Conservation (phyloP, 2,329 filamentous ascomycete species). For the Cadophora sp. region DNA sequence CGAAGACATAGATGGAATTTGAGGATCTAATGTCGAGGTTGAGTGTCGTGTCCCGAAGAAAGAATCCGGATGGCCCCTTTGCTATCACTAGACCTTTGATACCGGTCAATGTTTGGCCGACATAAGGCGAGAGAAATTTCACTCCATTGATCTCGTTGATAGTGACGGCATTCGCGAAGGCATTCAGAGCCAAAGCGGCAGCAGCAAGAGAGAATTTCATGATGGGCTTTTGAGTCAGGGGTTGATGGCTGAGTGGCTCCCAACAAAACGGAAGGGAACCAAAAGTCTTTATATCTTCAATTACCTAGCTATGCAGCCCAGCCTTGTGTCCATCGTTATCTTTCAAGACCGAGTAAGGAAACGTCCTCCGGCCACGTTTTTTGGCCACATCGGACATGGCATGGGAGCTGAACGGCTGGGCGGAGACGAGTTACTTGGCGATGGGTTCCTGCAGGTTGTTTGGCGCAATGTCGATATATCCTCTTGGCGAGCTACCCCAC, state of each 20-base stretch:
- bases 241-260: conserved; percentile 6
- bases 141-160: conserved; percentile 72
- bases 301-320: neutral
- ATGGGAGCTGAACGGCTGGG: conserved; percentile 11
- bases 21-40: conserved; percentile 64
- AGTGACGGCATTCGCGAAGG: conserved; percentile 48
- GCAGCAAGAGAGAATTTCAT: conserved; percentile 18
- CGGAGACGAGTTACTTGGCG: conserved; percentile 12
- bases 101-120: conserved; percentile 60
- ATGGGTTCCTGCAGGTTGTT: conserved; percentile 16
- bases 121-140: conserved; percentile 66
- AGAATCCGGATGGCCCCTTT: conserved; percentile 66
- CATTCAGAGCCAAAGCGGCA: conserved; percentile 6
- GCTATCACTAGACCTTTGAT: conserved; percentile 56
- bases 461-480: conserved; percentile 7
- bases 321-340: neutral
- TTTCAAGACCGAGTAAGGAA: conserved; percentile 11
- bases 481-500: conserved; percentile 3
- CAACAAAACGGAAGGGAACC: neutral
- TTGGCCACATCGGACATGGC: conserved; percentile 13
- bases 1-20: conserved; percentile 71
- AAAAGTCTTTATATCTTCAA: conserved; percentile 13
- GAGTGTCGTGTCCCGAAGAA: conserved; percentile 64
- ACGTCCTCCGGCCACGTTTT: conserved; percentile 14
- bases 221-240: conserved; percentile 12